Conservation (phyloP, 257 asterid species). For the Capsicum baccatum region DNA sequence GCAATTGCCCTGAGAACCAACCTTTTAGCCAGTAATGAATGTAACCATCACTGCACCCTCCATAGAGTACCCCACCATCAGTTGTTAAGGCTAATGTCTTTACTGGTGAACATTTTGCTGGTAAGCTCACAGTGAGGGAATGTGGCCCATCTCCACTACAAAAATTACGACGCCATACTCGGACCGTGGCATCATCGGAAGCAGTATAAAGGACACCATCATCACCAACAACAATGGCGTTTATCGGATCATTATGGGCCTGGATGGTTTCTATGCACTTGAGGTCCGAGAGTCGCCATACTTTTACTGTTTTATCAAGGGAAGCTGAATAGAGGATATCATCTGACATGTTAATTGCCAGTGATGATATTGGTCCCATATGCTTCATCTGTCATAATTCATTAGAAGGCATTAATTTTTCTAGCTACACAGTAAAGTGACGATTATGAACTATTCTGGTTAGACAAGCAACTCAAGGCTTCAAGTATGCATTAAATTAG, state of each 20-base stretch:
- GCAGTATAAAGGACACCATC: slow-evolving; percentile 94
- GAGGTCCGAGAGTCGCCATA: slow-evolving; percentile 84
- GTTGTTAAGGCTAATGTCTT: slow-evolving; percentile 62
- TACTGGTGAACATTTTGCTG: slow-evolving; percentile 88
- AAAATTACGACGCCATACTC: slow-evolving; percentile 91
- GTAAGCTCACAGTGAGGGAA: slow-evolving; percentile 79
- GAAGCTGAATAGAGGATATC: slow-evolving; percentile 86
- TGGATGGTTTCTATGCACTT: slow-evolving; percentile 93
- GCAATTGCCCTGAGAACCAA: slow-evolving; percentile 90
- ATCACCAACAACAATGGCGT: slow-evolving; percentile 73
- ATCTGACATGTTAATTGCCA: slow-evolving; percentile 77
- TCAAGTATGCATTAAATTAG: slow-evolving; percentile 20
- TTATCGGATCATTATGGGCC: slow-evolving; percentile 87
- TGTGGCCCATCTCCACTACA: slow-evolving; percentile 81
- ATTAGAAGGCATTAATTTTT: slow-evolving; percentile 23
- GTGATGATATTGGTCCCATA: slow-evolving; percentile 75
- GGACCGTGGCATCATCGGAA: slow-evolving; percentile 86
- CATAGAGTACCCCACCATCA: slow-evolving; percentile 75
- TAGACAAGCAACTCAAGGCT: slow-evolving; percentile 17
- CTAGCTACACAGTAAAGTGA: neutral
- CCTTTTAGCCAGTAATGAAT: slow-evolving; percentile 86
- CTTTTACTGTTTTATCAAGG: slow-evolving; percentile 76
- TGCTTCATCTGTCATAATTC: slow-evolving; percentile 62
- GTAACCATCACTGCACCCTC: slow-evolving; percentile 94
- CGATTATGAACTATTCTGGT: neutral